These are phyloP conservation scores for Neospora caninum DNA, from an alignment of 169 alveolate genomes.

Conservation along the genomic window DNA sequence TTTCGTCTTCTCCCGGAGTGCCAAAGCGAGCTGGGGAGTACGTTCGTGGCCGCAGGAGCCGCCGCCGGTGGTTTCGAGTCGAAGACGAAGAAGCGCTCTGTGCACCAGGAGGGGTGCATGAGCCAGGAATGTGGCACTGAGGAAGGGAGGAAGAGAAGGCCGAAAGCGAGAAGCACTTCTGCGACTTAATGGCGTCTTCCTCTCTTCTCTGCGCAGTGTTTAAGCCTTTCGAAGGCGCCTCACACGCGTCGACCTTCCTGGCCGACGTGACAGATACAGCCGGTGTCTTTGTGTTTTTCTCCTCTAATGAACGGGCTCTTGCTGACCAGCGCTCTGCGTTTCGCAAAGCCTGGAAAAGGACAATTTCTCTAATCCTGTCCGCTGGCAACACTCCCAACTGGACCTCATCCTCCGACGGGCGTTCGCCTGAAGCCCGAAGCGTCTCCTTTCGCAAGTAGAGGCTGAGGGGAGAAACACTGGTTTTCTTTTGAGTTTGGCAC, in stretches of 20 bases:
- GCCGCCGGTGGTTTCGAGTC: neutral
- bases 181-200: neutral
- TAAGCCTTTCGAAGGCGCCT: neutral
- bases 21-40: neutral
- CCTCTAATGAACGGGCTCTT: neutral
- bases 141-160: neutral
- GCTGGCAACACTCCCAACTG: neutral
- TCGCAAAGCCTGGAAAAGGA: neutral
- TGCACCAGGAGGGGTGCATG: neutral
- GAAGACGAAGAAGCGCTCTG: neutral
- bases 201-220: no score
- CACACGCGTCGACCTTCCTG: neutral
- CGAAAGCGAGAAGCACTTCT: neutral
- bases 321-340: conserved; percentile 5
- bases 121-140: neutral
- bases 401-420: neutral
- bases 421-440: no score
- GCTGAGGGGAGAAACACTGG: neutral
- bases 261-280: neutral
- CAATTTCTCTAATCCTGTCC: neutral
- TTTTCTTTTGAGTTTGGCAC: neutral
- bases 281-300: neutral
- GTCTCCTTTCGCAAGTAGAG: neutral
- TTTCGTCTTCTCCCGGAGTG: neutral
- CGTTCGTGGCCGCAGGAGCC: neutral